phyloP scores from a whole-genome alignment of 1,284 basidiomycete species.

The Volvariella volvacea region DNA sequence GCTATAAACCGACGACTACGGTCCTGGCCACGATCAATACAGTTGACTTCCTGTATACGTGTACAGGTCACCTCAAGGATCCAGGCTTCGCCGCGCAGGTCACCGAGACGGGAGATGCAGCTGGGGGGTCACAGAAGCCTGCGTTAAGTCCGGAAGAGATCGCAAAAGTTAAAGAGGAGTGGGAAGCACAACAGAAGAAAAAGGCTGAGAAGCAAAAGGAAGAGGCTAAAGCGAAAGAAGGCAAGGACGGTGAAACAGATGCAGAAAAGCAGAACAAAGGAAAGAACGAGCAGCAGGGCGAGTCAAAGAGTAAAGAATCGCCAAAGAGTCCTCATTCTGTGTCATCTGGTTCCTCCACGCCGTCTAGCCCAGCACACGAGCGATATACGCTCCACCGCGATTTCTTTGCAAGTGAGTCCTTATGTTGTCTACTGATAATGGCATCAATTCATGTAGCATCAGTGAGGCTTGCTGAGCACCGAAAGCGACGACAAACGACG shows the following conservation, averaged over 20 bases:
- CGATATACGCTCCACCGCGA: conserved; percentile 53
- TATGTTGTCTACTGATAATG: not conserved
- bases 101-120: conserved; percentile 34
- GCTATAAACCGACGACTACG: conserved; percentile 65
- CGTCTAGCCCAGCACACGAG: conserved; percentile 37
- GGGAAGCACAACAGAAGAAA: conserved; percentile 64
- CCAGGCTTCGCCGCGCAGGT: conserved; percentile 60
- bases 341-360: conserved; percentile 19
- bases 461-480: conserved; percentile 54
- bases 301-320: conserved; percentile 18
- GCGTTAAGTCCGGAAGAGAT: conserved; percentile 61
- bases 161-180: conserved; percentile 67
- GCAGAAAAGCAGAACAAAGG: conserved; percentile 21
- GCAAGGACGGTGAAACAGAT: conserved; percentile 25
- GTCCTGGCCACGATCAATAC: conserved; percentile 71
- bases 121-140: conserved; percentile 32
- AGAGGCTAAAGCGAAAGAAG: conserved; percentile 33
- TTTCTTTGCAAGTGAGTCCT: conserved; percentile 44
- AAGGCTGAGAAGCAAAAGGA: conserved; percentile 49
- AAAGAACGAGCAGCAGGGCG: conserved; percentile 22
- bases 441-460: conserved; percentile 4
- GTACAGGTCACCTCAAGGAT: conserved; percentile 62
- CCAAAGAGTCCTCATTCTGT: conserved; percentile 15
- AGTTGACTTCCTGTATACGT: conserved; percentile 72
- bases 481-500: conserved; percentile 45